phyloP scores from a whole-genome alignment of 176 grass and related monocot genomes.

The Otatea glauca region DNA sequence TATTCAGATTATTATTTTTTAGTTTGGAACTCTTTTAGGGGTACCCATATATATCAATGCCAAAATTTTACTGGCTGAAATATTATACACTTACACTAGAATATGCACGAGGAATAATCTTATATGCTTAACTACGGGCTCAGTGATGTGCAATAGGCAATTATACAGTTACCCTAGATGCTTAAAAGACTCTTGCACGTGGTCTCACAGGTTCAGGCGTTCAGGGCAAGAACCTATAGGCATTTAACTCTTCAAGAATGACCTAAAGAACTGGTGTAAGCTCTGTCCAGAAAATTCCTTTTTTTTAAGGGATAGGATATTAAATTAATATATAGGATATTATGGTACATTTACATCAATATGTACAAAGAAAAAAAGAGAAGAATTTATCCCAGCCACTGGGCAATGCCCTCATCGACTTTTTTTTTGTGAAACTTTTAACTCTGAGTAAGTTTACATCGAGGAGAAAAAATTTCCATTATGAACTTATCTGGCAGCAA shows the following conservation, averaged over 20 bases:
- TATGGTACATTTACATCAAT: neutral
- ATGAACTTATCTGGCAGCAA: neutral
- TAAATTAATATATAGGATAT: neutral
- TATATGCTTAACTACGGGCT: constrained; percentile 11
- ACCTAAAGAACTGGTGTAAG: neutral
- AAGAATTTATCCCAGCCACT: neutral
- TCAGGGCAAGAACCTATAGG: neutral
- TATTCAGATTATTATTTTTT: neutral
- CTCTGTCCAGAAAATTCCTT: neutral
- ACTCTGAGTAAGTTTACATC: neutral
- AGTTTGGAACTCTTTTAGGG: constrained; percentile 21
- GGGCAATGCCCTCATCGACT: neutral
- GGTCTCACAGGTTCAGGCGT: neutral
- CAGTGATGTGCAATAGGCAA: constrained; percentile 18
- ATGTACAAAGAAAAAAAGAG: neutral
- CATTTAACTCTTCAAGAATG: constrained; percentile 16
- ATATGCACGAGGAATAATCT: constrained; percentile 13
- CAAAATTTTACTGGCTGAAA: constrained; percentile 7
- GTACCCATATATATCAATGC: constrained; percentile 1
- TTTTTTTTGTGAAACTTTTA: neutral
- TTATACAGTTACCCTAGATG: neutral
- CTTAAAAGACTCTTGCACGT: neutral
- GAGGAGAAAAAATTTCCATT: neutral
- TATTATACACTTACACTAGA: neutral
- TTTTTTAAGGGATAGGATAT: neutral